Conservation (phyloP, 2,329 filamentous ascomycete species). For the Knoxdaviesia proteae region DNA sequence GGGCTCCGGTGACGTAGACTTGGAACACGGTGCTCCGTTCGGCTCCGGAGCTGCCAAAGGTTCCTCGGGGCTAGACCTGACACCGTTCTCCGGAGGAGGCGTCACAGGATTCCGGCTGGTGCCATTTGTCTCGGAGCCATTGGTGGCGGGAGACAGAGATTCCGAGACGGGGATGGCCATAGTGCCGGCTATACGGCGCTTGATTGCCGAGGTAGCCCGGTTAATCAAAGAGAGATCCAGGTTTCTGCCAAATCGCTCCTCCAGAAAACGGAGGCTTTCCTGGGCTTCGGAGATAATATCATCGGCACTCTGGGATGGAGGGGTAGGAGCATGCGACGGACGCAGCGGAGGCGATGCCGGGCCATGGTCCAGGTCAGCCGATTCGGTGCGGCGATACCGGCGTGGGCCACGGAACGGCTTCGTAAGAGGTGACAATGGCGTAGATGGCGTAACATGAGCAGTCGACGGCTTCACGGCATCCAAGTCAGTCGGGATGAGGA, state of each 20-base stretch:
- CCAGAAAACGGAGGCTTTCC: constrained; percentile 66
- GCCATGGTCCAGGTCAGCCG: constrained; percentile 17
- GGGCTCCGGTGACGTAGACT: constrained; percentile 17
- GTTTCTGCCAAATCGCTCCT: constrained; percentile 87
- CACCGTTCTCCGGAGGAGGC: no score
- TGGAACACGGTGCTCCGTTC: constrained; percentile 12
- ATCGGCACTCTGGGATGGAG: constrained; percentile 3
- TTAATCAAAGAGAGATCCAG: constrained; percentile 59
- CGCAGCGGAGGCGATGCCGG: constrained; percentile 4
- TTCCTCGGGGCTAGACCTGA: constrained; percentile 17
- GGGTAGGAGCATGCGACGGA: no score
- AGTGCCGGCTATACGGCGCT: constrained; percentile 71
- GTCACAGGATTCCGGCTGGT: no score
- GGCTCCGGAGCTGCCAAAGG: constrained; percentile 21
- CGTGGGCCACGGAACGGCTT: constrained; percentile 48
- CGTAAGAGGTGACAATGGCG: constrained; percentile 8
- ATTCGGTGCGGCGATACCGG: constrained; percentile 45
- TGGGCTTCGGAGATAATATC: constrained; percentile 12
- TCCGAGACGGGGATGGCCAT: constrained; percentile 41
- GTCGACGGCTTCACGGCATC: no score
- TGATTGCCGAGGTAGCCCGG: constrained; percentile 70
- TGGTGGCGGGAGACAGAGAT: neutral
- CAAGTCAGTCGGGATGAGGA: constrained; percentile 18
- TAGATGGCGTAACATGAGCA: neutral
- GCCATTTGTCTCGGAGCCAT: no score